Evolutionary conservation across 1,139 yeast species (phyloP).

Genomic region (Protomyces inouyei): DNA sequence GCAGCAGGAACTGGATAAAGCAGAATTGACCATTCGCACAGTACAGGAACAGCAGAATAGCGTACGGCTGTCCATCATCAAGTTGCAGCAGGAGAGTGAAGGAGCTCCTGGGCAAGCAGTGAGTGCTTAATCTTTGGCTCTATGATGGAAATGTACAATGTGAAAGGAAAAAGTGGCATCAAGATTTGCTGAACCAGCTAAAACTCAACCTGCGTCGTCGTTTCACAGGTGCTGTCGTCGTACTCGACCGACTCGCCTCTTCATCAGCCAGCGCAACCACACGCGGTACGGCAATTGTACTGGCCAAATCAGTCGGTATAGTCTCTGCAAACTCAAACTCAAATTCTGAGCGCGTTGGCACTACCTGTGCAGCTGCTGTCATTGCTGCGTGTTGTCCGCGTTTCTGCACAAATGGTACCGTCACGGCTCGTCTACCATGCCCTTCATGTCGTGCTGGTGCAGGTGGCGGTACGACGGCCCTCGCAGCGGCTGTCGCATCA

Average conservation of each 20-base stretch:
- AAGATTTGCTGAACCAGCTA: neutral
- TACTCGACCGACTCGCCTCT: neutral
- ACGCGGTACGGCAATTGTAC: neutral
- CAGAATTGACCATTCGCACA: slow-evolving; percentile 2
- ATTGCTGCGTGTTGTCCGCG: neutral
- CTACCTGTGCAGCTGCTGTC: neutral
- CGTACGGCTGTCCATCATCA: slow-evolving; percentile 6
- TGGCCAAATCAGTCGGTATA: neutral
- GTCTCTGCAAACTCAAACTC: neutral
- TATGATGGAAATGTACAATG: too few relatives aligned
- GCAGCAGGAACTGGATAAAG: slow-evolving; percentile 53
- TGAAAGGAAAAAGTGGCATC: neutral
- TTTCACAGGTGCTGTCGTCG: neutral
- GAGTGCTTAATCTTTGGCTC: neutral
- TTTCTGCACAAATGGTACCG: neutral
- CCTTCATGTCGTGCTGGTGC: neutral
- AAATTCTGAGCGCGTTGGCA: neutral
- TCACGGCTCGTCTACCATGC: neutral
- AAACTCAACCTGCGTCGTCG: neutral
- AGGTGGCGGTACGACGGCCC: neutral
- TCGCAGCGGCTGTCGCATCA: too few relatives aligned
- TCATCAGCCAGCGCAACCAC: neutral
- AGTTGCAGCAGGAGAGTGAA: slow-evolving; percentile 13
- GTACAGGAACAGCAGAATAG: slow-evolving; percentile 14
- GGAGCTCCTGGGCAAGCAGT: neutral